Base-by-base conservation (phyloP, 2,329 filamentous ascomycete genomes). In the Calonectria pseudoreteaudii region DNA sequence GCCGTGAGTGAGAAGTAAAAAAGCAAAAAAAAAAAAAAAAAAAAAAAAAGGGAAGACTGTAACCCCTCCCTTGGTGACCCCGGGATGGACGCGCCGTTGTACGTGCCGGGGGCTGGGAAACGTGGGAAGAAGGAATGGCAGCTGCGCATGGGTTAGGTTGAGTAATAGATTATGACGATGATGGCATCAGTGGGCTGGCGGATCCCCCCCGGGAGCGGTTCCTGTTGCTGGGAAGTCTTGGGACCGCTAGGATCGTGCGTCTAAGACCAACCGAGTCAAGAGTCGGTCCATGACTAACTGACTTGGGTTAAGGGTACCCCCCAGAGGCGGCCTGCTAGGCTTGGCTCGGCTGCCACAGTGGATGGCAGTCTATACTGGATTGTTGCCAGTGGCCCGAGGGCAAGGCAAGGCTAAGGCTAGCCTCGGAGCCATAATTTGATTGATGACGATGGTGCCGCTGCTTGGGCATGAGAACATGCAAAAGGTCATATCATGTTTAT, bases 211-310 rank as follows among this genome's bases (percentile, higher is more conserved):
- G 41, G 62, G 28, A 23, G 56, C 28, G 70, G 70, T 72, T 72
- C 70, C 70, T 72, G 65, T 67, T 52, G 20, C 52, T 68, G 66
- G 50, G 66, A 58, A 56, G 50, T 65, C 41, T 31, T 44, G 36
- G 66, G 56, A 53, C 47, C 69, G 47, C 56, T 68, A 64, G 70
- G 65, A 72, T 68, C 70, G 66, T 49, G 56, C 34, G 56, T 28
- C 65, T 65, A 72, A 68, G 70, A 68, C 65, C 56, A 68, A 72
- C 65, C 26, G 56, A 56, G 70, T 28, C 70, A 68, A 72, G 66
- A 49, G 28, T 52, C 31, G 28, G 50, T n/a, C 52, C 44, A 58
- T 49, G 18, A 26, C 53, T 66, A 52, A 52, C 68, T 41, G 20
- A 13, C 30, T 66, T 66, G 60, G 52, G 62, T 30, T 20, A 60